Evolutionary conservation across 768 basidiomycete species (phyloP), one percentile per base, ranked within the genome.

Genomic region (Termitomyces heimii): DNA sequence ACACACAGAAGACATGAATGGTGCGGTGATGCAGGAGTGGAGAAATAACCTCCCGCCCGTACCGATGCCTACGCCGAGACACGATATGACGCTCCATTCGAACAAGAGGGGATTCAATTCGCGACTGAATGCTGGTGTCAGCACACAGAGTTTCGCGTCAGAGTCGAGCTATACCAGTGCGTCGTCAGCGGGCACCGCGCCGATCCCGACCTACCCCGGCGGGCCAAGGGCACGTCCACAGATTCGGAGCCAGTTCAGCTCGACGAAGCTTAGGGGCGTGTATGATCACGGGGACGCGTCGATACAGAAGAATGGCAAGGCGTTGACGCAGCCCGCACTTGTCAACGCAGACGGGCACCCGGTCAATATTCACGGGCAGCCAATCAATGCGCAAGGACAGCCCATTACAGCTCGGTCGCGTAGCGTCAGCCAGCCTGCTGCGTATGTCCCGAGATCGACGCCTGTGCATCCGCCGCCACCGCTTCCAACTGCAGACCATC

Each of bases 351-450:
- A 45, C 56, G 53, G 63, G 45, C 62, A 68, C 26, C 73, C 74
- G 6, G 70, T 77, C 7, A 67, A 70, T 64, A 22, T 61, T 63
- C 35, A 43, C 55, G 53, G 63, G 31, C 62, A 68, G 24, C 73
- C 74, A 3, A 20, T 72, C 62, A 52, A 70, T 63, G 24, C 65
- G 63, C 34, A 43, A 51, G 53, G 63, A 26, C 62, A 67, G 29
- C 73, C 73, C 4, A 71, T 77, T 9, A 66, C 73, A 43, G 81
- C 62, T 61, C 83, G 90, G 53, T 86, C 85, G 28, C 79, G 90
- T 53, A 92, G 88, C 64, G 82, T 82, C n/a, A 92, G 89, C 68
- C 88, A 91, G 64, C 89, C 90, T 1, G 83, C 72, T 42, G 83
- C 84, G 28, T 91, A 90, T 63, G 70, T 83, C 14, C 83, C 87